Percentiles rank a stretch among this genome's conserved stretches.
phyloP scores from a whole-genome alignment of 352 stramenopile species.

The Pythium sukuiense region DNA sequence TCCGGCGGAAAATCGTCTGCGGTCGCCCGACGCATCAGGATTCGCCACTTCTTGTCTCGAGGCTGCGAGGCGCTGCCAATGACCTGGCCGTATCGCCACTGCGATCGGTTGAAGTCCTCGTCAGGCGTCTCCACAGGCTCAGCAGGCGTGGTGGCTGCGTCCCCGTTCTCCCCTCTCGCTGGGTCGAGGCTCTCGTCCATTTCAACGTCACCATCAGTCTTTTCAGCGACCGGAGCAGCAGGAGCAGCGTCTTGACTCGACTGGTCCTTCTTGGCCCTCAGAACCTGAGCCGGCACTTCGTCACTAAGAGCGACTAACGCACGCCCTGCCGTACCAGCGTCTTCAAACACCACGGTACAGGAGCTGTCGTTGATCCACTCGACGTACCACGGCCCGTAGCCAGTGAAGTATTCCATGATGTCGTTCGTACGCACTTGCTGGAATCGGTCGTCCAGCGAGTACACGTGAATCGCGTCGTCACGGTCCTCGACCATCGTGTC shows the following conservation, averaged over 20 bases:
- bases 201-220: constrained; percentile 46
- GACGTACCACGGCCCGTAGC: constrained; percentile 82
- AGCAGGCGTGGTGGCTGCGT: constrained; percentile 13
- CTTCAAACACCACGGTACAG: constrained; percentile 83
- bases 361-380: constrained; percentile 88
- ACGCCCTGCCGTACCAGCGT: constrained; percentile 63
- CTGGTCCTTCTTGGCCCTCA: constrained; percentile 19
- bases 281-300: constrained; percentile 47
- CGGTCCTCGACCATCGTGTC: constrained; percentile 42
- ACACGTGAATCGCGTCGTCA: constrained; percentile 80
- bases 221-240: neutral
- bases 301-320: constrained; percentile 59
- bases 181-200: constrained; percentile 43
- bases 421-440: constrained; percentile 81
- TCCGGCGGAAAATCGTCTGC: constrained; percentile 79
- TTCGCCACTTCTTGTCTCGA: constrained; percentile 62
- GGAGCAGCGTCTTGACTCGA: neutral
- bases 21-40: constrained; percentile 71
- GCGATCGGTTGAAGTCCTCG: constrained; percentile 60
- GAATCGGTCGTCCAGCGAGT: constrained; percentile 78
- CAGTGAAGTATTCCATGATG: constrained; percentile 74
- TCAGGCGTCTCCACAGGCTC: constrained; percentile 40
- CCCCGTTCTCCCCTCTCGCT: constrained; percentile 24
- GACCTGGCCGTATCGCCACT: constrained; percentile 51
- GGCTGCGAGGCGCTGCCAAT: constrained; percentile 59